Evolutionary conservation across 257 asterid species (phyloP).

Genomic region (Solanum etuberosum): DNA sequence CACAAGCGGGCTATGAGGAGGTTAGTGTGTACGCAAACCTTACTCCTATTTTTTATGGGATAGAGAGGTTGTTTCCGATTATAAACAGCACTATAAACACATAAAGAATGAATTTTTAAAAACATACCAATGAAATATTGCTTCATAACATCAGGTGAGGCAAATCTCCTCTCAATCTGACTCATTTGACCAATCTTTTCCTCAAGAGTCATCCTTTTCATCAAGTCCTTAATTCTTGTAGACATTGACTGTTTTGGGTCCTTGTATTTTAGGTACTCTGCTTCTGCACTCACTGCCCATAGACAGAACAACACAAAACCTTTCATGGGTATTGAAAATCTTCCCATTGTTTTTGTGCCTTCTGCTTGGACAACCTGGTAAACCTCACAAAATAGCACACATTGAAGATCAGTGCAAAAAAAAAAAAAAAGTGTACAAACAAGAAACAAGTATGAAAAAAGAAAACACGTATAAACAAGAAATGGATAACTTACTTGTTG

Average conservation of each 20-base stretch:
- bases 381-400: not conserved
- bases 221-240: constrained; percentile 9
- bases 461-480: not conserved
- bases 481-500: not conserved
- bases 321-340: not conserved
- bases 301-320: not conserved
- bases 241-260: constrained; percentile 7
- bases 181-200: constrained; percentile 17
- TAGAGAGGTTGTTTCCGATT: not conserved
- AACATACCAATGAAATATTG: not conserved
- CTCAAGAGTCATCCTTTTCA: constrained; percentile 10
- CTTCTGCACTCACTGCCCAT: not conserved
- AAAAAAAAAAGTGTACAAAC: not conserved
- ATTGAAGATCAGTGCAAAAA: not conserved
- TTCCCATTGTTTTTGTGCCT: not conserved
- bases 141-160: constrained; percentile 1
- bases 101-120: not conserved
- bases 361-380: not conserved
- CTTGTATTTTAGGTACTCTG: constrained; percentile 7
- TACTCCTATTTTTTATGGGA: not conserved
- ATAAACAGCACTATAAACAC: not conserved
- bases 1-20: not conserved
- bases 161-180: constrained; percentile 11
- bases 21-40: not conserved
- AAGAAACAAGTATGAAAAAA: not conserved